These are phyloP conservation scores for Cladosporium sp. DNA, from an alignment of 2,329 filamentous ascomycete genomes.

Conservation along the genomic window DNA sequence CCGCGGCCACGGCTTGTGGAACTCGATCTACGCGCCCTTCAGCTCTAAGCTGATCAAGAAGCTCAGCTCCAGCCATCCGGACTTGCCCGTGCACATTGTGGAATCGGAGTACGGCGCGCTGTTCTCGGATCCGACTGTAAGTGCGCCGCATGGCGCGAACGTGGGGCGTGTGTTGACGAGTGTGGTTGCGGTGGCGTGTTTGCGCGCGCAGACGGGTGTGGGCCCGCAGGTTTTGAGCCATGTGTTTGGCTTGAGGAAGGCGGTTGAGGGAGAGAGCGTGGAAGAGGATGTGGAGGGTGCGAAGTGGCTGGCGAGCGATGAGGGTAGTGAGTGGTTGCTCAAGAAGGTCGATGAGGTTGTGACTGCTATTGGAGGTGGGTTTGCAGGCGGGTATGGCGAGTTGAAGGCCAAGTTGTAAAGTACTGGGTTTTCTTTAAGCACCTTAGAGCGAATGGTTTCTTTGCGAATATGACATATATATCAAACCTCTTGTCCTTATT, in stretches of 20 bases:
- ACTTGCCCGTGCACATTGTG: constrained; percentile 79
- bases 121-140: constrained; percentile 66
- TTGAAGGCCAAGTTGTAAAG: constrained; percentile 46
- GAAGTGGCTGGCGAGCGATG: constrained; percentile 65
- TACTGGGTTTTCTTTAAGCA: neutral
- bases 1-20: constrained; percentile 70
- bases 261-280: constrained; percentile 61
- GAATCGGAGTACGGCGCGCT: constrained; percentile 72
- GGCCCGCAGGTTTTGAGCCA: constrained; percentile 81
- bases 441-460: neutral
- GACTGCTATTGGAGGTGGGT: constrained; percentile 51
- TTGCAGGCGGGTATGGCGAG: constrained; percentile 54
- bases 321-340: constrained; percentile 66
- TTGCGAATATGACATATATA: neutral
- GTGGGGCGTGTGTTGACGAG: constrained; percentile 73
- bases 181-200: constrained; percentile 71
- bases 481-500: neutral
- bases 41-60: constrained; percentile 70
- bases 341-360: constrained; percentile 64
- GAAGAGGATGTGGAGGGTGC: constrained; percentile 60
- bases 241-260: constrained; percentile 78
- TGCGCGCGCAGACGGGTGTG: constrained; percentile 78
- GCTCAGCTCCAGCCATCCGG: constrained; percentile 75
- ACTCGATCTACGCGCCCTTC: constrained; percentile 75
- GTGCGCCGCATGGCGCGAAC: constrained; percentile 41